Percentiles rank a stretch among this genome's conserved stretches.
phyloP scores from a whole-genome alignment of 345 rosid species.

The Hevea brasiliensis region DNA sequence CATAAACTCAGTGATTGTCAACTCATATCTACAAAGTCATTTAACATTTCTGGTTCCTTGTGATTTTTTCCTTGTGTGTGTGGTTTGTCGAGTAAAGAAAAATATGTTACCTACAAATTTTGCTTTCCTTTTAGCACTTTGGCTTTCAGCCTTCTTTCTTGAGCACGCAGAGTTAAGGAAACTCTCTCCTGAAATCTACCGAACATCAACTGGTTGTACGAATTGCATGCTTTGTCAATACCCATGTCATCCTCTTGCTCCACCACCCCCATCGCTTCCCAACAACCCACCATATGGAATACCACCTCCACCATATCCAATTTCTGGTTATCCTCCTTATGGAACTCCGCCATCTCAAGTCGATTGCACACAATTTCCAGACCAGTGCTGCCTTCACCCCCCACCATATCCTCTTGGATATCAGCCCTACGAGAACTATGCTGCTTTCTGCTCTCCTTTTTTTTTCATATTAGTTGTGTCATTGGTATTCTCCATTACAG shows the following conservation, averaged over 20 bases:
- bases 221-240: slow-evolving; percentile 33
- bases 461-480: slow-evolving; percentile 12
- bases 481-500: slow-evolving; percentile 13
- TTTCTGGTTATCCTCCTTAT: slow-evolving; percentile 17
- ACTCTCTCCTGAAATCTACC: slow-evolving; percentile 12
- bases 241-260: slow-evolving; percentile 31
- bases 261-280: slow-evolving; percentile 26
- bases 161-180: slow-evolving; percentile 20
- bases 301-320: slow-evolving; percentile 27
- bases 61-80: not conserved
- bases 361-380: slow-evolving; percentile 34
- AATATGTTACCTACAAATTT: slow-evolving; percentile 22
- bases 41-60: not conserved
- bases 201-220: slow-evolving; percentile 25
- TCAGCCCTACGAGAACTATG: slow-evolving; percentile 19
- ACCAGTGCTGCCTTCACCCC: slow-evolving; percentile 33
- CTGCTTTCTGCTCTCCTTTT: slow-evolving; percentile 6
- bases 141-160: slow-evolving; percentile 17
- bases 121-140: slow-evolving; percentile 19
- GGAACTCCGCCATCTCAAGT: slow-evolving; percentile 25
- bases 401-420: slow-evolving; percentile 24
- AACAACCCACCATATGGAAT: slow-evolving; percentile 17
- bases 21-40: not conserved
- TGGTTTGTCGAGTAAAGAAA: not conserved
- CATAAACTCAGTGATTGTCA: slow-evolving; percentile 7